Evolutionary conservation across 805 yeast genomes (phyloP).

Genomic region (Schizosaccharomyces lindneri): DNA sequence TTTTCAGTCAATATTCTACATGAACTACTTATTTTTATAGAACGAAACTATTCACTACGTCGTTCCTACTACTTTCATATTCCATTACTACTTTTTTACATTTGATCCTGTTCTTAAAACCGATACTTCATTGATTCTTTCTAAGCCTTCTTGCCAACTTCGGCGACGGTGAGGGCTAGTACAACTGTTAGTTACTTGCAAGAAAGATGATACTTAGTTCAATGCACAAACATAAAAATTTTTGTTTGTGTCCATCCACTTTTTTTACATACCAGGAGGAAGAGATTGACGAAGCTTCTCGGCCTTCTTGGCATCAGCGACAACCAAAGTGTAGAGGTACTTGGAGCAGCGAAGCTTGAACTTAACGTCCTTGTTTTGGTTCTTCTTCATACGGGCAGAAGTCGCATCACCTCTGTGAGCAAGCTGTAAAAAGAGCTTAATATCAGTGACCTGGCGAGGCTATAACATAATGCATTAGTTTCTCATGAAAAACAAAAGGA

Average conservation of each 20-base stretch:
- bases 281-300: constrained; percentile 91
- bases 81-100: background rate
- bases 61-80: background rate
- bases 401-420: constrained; percentile 66
- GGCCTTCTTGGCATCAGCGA: constrained; percentile 89
- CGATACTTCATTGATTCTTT: constrained; percentile 1
- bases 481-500: background rate
- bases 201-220: background rate
- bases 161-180: constrained; percentile 3
- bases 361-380: constrained; percentile 83
- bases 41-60: too few species aligned
- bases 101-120: background rate
- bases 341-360: constrained; percentile 96
- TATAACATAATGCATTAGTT: background rate
- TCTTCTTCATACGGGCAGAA: constrained; percentile 82
- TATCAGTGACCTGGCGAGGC: constrained; percentile 26
- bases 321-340: constrained; percentile 82
- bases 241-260: background rate
- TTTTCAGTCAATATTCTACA: too few species aligned
- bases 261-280: constrained; percentile 35
- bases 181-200: background rate
- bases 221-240: background rate
- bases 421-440: constrained; percentile 90
- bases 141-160: constrained; percentile 5
- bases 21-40: too few species aligned